These are phyloP conservation scores for Nematocida displodere DNA, from an alignment of 371 early-diverging fungal genomes.

Conservation along the genomic window DNA sequence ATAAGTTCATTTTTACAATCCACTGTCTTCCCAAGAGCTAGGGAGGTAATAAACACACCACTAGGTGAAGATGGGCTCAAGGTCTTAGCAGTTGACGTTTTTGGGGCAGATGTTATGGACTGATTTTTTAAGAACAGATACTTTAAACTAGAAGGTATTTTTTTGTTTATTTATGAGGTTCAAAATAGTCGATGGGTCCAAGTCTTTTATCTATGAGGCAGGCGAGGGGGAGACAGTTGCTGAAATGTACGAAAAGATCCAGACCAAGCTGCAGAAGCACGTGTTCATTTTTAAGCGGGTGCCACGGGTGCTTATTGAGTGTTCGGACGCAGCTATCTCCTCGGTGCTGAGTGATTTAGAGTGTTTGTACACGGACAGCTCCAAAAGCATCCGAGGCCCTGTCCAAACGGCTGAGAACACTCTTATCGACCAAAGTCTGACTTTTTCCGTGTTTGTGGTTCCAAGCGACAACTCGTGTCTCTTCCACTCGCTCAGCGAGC, in stretches of 20 bases:
- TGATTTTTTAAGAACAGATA: too few species aligned
- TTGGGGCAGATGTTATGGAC: too few species aligned
- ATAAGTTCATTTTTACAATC: slow-evolving; percentile 27
- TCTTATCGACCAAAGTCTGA: background rate
- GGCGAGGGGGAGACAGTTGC: background rate
- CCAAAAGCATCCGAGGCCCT: background rate
- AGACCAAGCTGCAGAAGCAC: background rate
- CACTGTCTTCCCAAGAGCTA: background rate
- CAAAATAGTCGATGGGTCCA: slow-evolving; percentile 13
- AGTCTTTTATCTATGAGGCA: slow-evolving; percentile 36
- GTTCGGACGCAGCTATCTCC: background rate
- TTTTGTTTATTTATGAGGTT: slow-evolving; percentile 34
- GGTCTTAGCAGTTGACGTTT: too few species aligned
- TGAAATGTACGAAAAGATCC: slow-evolving; percentile 12
- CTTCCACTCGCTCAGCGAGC: slow-evolving; percentile 42
- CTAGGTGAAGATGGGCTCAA: background rate
- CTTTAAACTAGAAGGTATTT: slow-evolving; percentile 15
- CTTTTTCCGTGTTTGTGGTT: slow-evolving; percentile 9
- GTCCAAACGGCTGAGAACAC: background rate
- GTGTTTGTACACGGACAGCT: slow-evolving; percentile 15
- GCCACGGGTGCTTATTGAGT: background rate
- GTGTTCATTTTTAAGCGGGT: slow-evolving; percentile 22
- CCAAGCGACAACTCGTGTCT: slow-evolving; percentile 50
- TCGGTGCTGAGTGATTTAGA: slow-evolving; percentile 14
- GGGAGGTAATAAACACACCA: background rate